Percentiles rank a stretch among this genome's conserved stretches.
phyloP scores from a whole-genome alignment of 2,329 filamentous ascomycete species.

The Didymella sp. region DNA sequence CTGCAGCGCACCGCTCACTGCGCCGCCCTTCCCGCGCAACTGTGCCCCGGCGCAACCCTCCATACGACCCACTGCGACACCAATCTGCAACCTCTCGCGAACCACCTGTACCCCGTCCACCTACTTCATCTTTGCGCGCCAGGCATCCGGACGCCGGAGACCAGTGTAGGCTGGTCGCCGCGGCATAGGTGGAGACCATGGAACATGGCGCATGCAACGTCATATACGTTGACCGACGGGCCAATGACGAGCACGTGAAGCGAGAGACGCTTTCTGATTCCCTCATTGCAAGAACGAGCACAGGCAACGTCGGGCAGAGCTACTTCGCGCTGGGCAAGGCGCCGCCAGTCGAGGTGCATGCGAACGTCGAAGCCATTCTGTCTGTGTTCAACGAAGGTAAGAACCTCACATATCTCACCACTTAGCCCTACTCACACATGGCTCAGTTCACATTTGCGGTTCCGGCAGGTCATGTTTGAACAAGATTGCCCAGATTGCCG shows the following conservation, averaged over 20 bases:
- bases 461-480: constrained; percentile 49
- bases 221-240: constrained; percentile 54
- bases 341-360: constrained; percentile 44
- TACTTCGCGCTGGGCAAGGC: constrained; percentile 47
- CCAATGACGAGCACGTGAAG: constrained; percentile 50
- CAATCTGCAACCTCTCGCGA: constrained; percentile 11
- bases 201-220: constrained; percentile 55
- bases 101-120: background rate
- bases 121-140: constrained; percentile 39
- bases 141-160: constrained; percentile 36
- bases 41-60: background rate
- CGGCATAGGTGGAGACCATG: constrained; percentile 47
- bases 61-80: background rate
- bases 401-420: background rate
- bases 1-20: constrained; percentile 11
- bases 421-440: constrained; percentile 17
- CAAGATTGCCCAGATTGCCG: constrained; percentile 47
- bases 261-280: constrained; percentile 47
- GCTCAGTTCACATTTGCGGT: constrained; percentile 50
- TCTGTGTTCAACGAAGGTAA: constrained; percentile 53
- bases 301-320: constrained; percentile 42
- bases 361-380: constrained; percentile 51
- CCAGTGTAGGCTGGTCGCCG: constrained; percentile 43
- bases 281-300: constrained; percentile 42
- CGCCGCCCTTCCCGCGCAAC: background rate